A percentile compares a stretch with the other conserved stretches of the same genome.
These are phyloP conservation scores for Globisporangium okanoganense DNA, from an alignment of 352 stramenopile species.

Conservation along the genomic window DNA sequence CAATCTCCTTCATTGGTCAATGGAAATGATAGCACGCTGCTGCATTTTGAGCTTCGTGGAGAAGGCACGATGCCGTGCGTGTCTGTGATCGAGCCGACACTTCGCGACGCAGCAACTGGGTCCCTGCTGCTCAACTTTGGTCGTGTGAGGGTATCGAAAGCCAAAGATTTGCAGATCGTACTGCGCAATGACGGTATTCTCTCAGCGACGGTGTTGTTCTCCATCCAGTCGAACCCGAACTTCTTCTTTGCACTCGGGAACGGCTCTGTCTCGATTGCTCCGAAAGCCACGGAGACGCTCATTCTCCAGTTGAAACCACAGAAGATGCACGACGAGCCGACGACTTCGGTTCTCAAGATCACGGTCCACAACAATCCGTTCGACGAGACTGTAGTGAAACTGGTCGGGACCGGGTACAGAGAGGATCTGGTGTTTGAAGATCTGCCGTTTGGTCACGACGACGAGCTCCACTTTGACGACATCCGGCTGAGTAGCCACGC, in stretches of 20 bases:
- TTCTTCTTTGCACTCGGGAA: constrained; percentile 74
- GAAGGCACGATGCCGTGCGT: constrained; percentile 93
- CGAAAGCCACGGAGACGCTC: constrained; percentile 57
- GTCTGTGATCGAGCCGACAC: constrained; percentile 78
- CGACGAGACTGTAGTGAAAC: constrained; percentile 74
- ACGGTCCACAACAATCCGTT: constrained; percentile 91
- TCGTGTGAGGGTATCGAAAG: constrained; percentile 69
- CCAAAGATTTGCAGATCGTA: constrained; percentile 52
- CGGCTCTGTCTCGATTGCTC: constrained; percentile 68
- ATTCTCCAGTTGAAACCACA: constrained; percentile 81
- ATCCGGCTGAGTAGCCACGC: constrained; percentile 38
- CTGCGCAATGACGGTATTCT: constrained; percentile 92
- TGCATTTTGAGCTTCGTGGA: constrained; percentile 89
- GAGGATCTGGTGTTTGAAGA: constrained; percentile 89
- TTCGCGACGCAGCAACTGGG: constrained; percentile 49
- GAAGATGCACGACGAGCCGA: constrained; percentile 64
- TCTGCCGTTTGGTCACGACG: constrained; percentile 63
- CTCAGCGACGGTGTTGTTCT: constrained; percentile 89
- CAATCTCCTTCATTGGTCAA: neutral
- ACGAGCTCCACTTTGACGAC: constrained; percentile 87
- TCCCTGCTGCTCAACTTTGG: constrained; percentile 80
- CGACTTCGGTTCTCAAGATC: constrained; percentile 60
- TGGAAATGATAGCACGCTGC: constrained; percentile 18
- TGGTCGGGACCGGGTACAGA: constrained; percentile 71
- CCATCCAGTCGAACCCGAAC: constrained; percentile 70